These are phyloP conservation scores for Leucaena leucocephala DNA, from an alignment of 306 rosid species.

Conservation along the genomic window DNA sequence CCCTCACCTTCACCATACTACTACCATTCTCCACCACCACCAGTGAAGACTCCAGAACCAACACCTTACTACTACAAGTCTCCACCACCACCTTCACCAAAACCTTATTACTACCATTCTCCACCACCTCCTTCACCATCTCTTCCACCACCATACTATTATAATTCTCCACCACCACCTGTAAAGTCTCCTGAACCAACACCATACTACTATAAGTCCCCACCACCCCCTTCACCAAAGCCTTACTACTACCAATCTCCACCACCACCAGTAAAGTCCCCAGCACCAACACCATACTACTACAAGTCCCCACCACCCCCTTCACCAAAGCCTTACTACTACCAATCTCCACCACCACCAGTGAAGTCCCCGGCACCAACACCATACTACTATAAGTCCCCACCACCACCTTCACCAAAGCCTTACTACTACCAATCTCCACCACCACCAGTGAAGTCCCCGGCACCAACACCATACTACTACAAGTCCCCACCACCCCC, in stretches of 20 bases:
- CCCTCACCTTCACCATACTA: conserved; percentile 6
- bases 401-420: conserved; percentile 38
- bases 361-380: conserved; percentile 40
- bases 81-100: too few relatives aligned
- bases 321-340: conserved; percentile 27
- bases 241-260: conserved; percentile 46
- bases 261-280: conserved; percentile 50
- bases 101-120: conserved; percentile 33
- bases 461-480: neutral
- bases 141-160: neutral
- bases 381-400: conserved; percentile 49
- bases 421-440: conserved; percentile 49
- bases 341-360: conserved; percentile 45
- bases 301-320: conserved; percentile 49
- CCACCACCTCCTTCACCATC: conserved; percentile 45
- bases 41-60: neutral
- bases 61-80: conserved; percentile 1
- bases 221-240: conserved; percentile 21
- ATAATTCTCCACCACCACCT: conserved; percentile 43
- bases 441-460: conserved; percentile 44
- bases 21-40: conserved; percentile 38
- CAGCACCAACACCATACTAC: conserved; percentile 39
- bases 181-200: conserved; percentile 17
- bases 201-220: conserved; percentile 49
- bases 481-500: neutral